These are phyloP conservation scores for Phytophthora agathidicida DNA, from an alignment of 352 stramenopile species.

Conservation along the genomic window DNA sequence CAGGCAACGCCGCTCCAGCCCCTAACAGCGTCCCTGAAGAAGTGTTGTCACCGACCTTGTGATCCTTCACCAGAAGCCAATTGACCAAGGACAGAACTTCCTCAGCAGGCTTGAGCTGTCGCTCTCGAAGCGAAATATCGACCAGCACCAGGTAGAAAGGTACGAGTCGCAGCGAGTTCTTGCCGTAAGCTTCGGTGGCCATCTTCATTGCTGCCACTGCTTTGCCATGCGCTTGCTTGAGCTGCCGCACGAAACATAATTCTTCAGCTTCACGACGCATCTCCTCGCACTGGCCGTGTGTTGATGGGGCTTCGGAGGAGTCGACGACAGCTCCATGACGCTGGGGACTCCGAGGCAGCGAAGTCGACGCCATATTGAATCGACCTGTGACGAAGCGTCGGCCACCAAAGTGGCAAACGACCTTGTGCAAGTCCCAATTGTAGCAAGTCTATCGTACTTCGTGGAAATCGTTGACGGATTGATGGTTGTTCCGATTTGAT, in stretches of 20 bases:
- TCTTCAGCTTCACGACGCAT: constrained; percentile 69
- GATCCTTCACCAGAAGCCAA: constrained; percentile 75
- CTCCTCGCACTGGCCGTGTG: constrained; percentile 45
- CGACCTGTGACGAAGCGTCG: constrained; percentile 1
- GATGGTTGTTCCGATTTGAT: constrained; percentile 1
- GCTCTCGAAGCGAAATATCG: constrained; percentile 63
- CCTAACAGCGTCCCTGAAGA: constrained; percentile 8
- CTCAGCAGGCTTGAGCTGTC: constrained; percentile 67
- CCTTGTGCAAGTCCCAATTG: no score
- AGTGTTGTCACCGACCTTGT: constrained; percentile 21
- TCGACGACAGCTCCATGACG: constrained; percentile 12
- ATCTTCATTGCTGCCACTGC: constrained; percentile 50
- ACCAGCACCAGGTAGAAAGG: constrained; percentile 75
- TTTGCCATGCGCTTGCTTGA: constrained; percentile 51
- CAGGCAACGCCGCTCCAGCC: background rate
- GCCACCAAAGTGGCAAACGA: constrained; percentile 11
- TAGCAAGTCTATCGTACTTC: no score
- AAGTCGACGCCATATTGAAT: constrained; percentile 14
- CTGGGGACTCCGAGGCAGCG: constrained; percentile 23
- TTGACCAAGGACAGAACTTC: constrained; percentile 73
- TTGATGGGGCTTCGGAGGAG: constrained; percentile 4
- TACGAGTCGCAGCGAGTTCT: constrained; percentile 56
- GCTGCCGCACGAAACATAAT: constrained; percentile 53
- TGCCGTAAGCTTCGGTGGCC: constrained; percentile 55
- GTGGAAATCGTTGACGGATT: constrained; percentile 6